These are phyloP conservation scores for Fusarium sp. DNA, from an alignment of 2,329 filamentous ascomycete species.

Conservation along the genomic window DNA sequence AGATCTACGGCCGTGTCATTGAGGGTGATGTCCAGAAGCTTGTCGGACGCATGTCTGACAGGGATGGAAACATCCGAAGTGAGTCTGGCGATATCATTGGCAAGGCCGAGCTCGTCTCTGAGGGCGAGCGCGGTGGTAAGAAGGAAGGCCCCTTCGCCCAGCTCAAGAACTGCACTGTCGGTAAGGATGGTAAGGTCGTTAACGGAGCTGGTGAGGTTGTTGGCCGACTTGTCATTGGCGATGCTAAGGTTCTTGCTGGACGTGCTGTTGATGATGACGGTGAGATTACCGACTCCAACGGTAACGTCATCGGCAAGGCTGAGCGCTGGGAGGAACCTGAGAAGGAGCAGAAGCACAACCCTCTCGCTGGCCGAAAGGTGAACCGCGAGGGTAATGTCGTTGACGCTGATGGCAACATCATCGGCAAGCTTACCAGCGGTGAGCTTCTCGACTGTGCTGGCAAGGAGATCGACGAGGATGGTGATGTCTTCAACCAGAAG, in stretches of 20 bases:
- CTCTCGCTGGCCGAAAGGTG: slow-evolving; percentile 63
- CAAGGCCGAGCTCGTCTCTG: slow-evolving; percentile 72
- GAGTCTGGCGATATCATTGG: slow-evolving; percentile 78
- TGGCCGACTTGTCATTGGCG: slow-evolving; percentile 75
- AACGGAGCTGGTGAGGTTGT: slow-evolving; percentile 75
- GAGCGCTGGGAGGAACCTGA: slow-evolving; percentile 68
- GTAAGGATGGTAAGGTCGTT: slow-evolving; percentile 75
- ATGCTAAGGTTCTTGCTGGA: slow-evolving; percentile 76
- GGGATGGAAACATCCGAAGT: slow-evolving; percentile 76
- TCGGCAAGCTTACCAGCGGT: slow-evolving; percentile 76
- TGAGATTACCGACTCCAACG: slow-evolving; percentile 82
- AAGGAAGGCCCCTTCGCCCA: slow-evolving; percentile 77
- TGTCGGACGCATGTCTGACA: slow-evolving; percentile 75
- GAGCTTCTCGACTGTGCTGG: slow-evolving; percentile 71
- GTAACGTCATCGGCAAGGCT: slow-evolving; percentile 66
- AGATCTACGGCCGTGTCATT: slow-evolving; percentile 71
- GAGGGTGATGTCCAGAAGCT: slow-evolving; percentile 73
- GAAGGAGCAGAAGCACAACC: slow-evolving; percentile 62
- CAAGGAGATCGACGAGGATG: slow-evolving; percentile 76
- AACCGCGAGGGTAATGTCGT: slow-evolving; percentile 69
- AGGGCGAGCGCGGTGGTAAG: slow-evolving; percentile 69
- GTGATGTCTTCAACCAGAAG: slow-evolving; percentile 76
- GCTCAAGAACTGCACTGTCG: slow-evolving; percentile 70
- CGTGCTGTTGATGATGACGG: slow-evolving; percentile 83
- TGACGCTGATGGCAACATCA: slow-evolving; percentile 66